These are phyloP conservation scores for Limonomyces culmigenus DNA, from an alignment of 1,284 basidiomycete species.

Conservation along the genomic window DNA sequence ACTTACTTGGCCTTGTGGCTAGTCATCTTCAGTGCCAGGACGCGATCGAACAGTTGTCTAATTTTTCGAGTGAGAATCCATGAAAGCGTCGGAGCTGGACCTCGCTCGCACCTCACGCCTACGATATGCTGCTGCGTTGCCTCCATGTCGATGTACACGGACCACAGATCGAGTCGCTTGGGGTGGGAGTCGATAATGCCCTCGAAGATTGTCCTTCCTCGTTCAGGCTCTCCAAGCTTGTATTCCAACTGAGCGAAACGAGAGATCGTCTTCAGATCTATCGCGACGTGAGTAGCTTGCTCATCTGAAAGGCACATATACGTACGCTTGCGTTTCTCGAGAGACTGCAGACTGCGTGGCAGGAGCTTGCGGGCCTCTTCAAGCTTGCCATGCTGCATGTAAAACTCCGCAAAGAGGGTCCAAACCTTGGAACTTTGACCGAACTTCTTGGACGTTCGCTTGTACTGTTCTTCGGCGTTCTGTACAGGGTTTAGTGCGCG, in stretches of 20 bases:
- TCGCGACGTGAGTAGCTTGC: conserved; percentile 1
- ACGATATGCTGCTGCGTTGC: conserved; percentile 63
- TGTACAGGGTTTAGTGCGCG: conserved; percentile 14
- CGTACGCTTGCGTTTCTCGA: conserved; percentile 92
- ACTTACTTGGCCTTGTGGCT: conserved; percentile 86
- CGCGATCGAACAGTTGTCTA: conserved; percentile 74
- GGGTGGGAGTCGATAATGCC: conserved; percentile 91
- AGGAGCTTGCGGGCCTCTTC: conserved; percentile 79
- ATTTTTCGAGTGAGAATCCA: conserved; percentile 5
- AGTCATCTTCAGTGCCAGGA: conserved; percentile 74
- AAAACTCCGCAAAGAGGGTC: conserved; percentile 75
- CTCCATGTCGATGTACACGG: conserved; percentile 94
- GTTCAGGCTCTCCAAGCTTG: conserved; percentile 84
- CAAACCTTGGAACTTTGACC: conserved; percentile 83
- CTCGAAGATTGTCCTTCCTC: conserved; percentile 92
- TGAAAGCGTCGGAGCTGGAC: conserved; percentile 1
- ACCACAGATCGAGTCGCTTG: conserved; percentile 93
- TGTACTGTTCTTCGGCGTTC: conserved; percentile 80
- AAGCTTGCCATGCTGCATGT: conserved; percentile 51
- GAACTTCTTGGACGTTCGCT: conserved; percentile 83
- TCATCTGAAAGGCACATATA: conserved; percentile 7
- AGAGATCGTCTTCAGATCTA: conserved; percentile 89
- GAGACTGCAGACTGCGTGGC: conserved; percentile 78
- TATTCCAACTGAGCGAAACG: conserved; percentile 94
- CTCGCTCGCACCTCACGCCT: conserved; percentile 42